Conservation (phyloP, 371 early-diverging fungal species). For the Mycotypha africana region DNA sequence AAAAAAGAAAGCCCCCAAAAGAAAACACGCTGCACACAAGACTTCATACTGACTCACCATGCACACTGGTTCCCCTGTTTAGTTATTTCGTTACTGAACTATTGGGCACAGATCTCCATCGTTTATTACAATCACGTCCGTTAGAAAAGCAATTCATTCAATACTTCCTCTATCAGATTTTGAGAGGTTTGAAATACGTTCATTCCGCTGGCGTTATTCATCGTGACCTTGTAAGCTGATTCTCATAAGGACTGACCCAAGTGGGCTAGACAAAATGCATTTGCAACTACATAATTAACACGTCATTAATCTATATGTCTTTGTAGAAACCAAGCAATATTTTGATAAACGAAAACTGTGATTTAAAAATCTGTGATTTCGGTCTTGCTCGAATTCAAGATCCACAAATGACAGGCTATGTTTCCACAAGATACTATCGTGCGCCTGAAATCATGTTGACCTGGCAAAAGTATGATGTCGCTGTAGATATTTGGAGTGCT, state of each 20-base stretch:
- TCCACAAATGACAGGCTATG: conserved; percentile 94
- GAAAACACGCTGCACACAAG: neutral
- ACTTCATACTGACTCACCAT: too few species aligned
- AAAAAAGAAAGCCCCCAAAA: too few species aligned
- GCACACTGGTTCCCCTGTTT: too few species aligned
- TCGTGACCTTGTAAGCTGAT: conserved; percentile 71
- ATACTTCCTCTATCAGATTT: conserved; percentile 93
- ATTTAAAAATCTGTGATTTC: conserved; percentile 97
- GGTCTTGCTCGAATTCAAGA: conserved; percentile 92
- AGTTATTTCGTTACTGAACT: conserved; percentile 94
- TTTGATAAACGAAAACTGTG: conserved; percentile 93
- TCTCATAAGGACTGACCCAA: too few species aligned
- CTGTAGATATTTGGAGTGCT: conserved; percentile 80
- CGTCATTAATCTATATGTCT: neutral
- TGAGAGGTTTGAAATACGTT: conserved; percentile 88
- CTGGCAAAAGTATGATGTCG: conserved; percentile 63
- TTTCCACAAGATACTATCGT: conserved; percentile 93
- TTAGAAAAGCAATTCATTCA: conserved; percentile 92
- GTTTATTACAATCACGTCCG: conserved; percentile 83
- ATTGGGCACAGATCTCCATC: conserved; percentile 90
- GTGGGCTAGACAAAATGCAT: too few species aligned
- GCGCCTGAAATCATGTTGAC: conserved; percentile 73
- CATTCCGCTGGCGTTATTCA: conserved; percentile 96
- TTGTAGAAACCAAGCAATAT: conserved; percentile 93
- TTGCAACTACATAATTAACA: neutral